Evolutionary conservation across 768 basidiomycete genomes (phyloP).

Genomic region (Fomitopsis serialis): DNA sequence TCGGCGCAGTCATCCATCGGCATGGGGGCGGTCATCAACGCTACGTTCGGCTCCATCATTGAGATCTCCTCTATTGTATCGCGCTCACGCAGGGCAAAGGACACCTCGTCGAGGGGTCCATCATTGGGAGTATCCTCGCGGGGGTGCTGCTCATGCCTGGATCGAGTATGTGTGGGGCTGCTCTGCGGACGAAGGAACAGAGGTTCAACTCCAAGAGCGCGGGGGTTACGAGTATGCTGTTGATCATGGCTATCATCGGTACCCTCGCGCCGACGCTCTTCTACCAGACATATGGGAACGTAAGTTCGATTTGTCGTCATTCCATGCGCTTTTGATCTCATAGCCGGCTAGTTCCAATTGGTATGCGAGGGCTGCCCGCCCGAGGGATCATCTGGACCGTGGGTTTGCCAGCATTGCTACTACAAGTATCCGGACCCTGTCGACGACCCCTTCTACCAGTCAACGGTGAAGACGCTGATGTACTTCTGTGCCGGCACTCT

Average conservation of each 20-base stretch:
- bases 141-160: conserved; percentile 98
- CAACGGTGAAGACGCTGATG: conserved; percentile 92
- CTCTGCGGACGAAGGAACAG: conserved; percentile 87
- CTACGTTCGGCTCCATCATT: conserved; percentile 97
- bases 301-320: conserved; percentile 41
- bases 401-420: conserved; percentile 90
- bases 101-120: conserved; percentile 92
- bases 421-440: conserved; percentile 94
- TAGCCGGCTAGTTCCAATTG: conserved; percentile 65
- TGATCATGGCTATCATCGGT: conserved; percentile 99
- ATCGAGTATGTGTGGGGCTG: conserved; percentile 89
- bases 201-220: conserved; percentile 99
- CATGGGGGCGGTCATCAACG: conserved; percentile 99
- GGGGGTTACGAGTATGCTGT: conserved; percentile 97
- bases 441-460: conserved; percentile 93
- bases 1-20: conserved; percentile 98
- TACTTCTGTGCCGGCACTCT: conserved; percentile 92
- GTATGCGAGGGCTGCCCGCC: conserved; percentile 78
- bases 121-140: conserved; percentile 91
- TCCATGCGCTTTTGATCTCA: conserved; percentile 6
- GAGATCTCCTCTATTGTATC: conserved; percentile 92
- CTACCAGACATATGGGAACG: conserved; percentile 97
- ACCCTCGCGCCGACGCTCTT: conserved; percentile 93
- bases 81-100: conserved; percentile 90
- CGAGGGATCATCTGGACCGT: conserved; percentile 41